Evolutionary conservation across 495 filamentous ascomycete species (phyloP), one percentile per base, ranked within the genome.

Genomic region (Daldinia loculata): DNA sequence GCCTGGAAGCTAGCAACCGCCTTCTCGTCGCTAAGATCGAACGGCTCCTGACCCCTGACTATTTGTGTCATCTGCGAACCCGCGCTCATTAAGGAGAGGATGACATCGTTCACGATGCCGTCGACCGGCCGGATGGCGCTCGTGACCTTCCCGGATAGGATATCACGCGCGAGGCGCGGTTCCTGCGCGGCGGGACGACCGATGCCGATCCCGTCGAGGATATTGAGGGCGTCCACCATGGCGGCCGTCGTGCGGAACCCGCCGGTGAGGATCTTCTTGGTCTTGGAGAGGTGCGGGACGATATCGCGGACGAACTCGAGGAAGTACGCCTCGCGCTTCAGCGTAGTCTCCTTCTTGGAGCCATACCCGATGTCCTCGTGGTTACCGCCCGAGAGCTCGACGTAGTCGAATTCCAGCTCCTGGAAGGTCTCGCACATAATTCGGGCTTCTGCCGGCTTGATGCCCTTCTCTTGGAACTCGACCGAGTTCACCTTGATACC

Each of bases 401-500:
- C 84, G 71, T 86, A 90, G 72, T 90, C 88, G 67, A 89, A 88
- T 6, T 74, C 58, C 50, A 82, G 78, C 15, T 78, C 66, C 70
- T 90, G 87, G 14, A 90, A 79, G 5, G 78, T 77, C 36, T 78
- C 64, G 76, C 86, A 87, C 2, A 90, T 76, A 12, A 83, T 66
- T 58, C 80, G 79, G 6, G 83, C 84, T 61, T 89, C 88, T 22
- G 85, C 81, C 6, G 86, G 81, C 55, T 80, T 69, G 72, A 89
- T 86, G 22, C 83, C 78, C 15, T 84, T 80, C 24, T 70, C 71
- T 74, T 90, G 86, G 74, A 89, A 89, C 65, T 90, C 87, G 63
- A 89, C 87, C 61, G 81, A 85, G 78, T 90, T 90, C 70, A 90
- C 76, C 75, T 90, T 90, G 74, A 89, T 87, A 38, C 84, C 81